Conservation (phyloP, 371 early-diverging fungal genomes). For the Mucor saturninus region DNA sequence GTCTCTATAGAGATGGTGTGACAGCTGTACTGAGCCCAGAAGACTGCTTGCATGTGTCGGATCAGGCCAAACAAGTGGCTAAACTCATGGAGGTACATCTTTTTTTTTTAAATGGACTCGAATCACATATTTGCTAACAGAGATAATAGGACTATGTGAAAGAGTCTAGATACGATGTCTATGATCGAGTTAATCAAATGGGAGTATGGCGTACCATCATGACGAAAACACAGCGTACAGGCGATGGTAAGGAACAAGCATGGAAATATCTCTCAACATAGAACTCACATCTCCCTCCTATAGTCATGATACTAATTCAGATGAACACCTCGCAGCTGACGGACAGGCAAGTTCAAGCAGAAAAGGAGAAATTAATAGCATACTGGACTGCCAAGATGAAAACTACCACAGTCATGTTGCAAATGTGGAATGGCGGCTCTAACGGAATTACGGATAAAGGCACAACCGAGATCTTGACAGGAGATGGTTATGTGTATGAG, state of each 20-base stretch:
- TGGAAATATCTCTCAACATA: background rate
- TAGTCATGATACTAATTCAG: constrained; percentile 72
- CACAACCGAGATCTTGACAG: constrained; percentile 54
- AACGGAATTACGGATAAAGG: constrained; percentile 64
- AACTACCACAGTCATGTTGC: constrained; percentile 62
- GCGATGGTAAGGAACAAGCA: constrained; percentile 22
- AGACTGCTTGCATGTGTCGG: constrained; percentile 59
- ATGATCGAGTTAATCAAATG: constrained; percentile 59
- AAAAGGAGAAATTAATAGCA: constrained; percentile 39
- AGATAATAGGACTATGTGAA: constrained; percentile 41
- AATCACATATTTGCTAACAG: constrained; percentile 20
- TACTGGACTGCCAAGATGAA: constrained; percentile 39
- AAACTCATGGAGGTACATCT: constrained; percentile 46
- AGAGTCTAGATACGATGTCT: constrained; percentile 53
- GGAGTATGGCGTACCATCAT: constrained; percentile 76
- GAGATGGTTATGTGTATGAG: constrained; percentile 69
- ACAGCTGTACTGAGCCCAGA: constrained; percentile 57
- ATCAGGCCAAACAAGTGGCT: constrained; percentile 60
- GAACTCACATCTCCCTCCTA: background rate
- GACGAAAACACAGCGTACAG: constrained; percentile 65
- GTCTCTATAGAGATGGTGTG: constrained; percentile 67
- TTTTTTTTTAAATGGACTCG: background rate
- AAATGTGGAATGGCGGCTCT: constrained; percentile 58
- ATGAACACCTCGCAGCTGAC: constrained; percentile 53
- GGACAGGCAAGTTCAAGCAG: constrained; percentile 42